phyloP scores from a whole-genome alignment of 345 rosid species.

The Eucalyptus regnans region DNA sequence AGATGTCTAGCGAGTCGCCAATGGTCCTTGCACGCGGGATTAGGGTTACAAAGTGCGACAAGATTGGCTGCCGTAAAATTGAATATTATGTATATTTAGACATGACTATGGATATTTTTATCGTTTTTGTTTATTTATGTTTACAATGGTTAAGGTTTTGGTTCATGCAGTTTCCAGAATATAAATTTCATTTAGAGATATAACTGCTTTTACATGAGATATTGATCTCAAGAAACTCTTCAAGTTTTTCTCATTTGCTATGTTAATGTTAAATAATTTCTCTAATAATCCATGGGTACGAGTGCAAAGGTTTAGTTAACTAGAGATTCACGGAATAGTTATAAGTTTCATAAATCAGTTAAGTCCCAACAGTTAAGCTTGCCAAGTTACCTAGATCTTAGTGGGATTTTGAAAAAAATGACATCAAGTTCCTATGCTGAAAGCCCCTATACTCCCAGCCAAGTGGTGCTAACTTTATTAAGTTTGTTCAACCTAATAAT shows the following conservation, averaged over 20 bases:
- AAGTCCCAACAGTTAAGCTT: not conserved
- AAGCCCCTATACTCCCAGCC: not conserved
- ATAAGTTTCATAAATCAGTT: not conserved
- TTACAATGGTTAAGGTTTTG: not conserved
- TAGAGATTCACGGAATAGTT: not conserved
- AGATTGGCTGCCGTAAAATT: not conserved
- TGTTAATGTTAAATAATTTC: not conserved
- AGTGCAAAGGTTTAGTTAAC: not conserved
- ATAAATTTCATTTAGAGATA: not conserved
- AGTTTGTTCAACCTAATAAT: not conserved
- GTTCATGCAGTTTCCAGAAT: not conserved
- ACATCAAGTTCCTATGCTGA: not conserved
- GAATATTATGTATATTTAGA: not conserved
- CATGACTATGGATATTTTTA: not conserved
- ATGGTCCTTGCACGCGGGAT: not conserved
- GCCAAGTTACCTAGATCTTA: not conserved
- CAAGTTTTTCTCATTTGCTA: not conserved
- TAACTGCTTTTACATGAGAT: not conserved
- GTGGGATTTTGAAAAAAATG: not conserved
- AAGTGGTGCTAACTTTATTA: not conserved
- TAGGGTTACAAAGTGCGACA: not conserved
- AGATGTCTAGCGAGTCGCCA: not conserved
- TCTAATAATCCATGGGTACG: not conserved
- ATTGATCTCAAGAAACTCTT: not conserved
- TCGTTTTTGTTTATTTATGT: not conserved